Base-by-base conservation (phyloP, 1,139 yeast species). In the Cylindricascospora bacillispora region DNA sequence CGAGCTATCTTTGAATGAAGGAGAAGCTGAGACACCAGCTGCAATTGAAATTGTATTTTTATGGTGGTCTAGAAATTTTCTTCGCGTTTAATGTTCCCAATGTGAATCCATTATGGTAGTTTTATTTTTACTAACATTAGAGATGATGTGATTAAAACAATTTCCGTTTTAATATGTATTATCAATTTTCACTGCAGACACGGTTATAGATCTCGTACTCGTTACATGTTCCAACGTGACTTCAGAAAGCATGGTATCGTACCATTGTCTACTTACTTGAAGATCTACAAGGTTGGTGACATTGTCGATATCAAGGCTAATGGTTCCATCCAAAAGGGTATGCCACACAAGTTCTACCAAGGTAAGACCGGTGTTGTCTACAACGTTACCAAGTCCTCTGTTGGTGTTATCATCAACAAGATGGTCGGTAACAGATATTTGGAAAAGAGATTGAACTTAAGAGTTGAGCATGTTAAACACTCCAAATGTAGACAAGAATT, bases 271-370 rank as follows among this genome's bases (percentile, higher is more conserved):
- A 82, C 93, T 63, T 89, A 86, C 92, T 70, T 89, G 74, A 85
- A 82, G 80, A 70, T 74, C 62, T 89, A 89, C 93, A 83, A 75
- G 70, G 95, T 89, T 57, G 98, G 98, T 62, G 98, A 89, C 69
- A 86, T 89, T 59, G 98, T 89, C 62, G 98, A 89, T 70, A 86
- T 89, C 73, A 86, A 83, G 73, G 98, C 93, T 67, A 89, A 89
- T 66, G 95, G 95, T 75, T 75, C 98, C 54, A 74, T 86, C 73
- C 97, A 89, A 68, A 85, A 86, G 78, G 97, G 98, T 81, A 85
- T 89, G 95, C 98, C 98, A 65, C 95, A 83, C 85, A 89, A 89
- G 75, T 86, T 75, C 80, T 89, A 89, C 95, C 95, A 86, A 75
- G 98, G 98, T 70, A 89, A 85, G 80, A 89, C 98, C 52, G 98